These are phyloP conservation scores for Metschnikowia gelsemii DNA, from an alignment of 805 yeast genomes.

Conservation along the genomic window DNA sequence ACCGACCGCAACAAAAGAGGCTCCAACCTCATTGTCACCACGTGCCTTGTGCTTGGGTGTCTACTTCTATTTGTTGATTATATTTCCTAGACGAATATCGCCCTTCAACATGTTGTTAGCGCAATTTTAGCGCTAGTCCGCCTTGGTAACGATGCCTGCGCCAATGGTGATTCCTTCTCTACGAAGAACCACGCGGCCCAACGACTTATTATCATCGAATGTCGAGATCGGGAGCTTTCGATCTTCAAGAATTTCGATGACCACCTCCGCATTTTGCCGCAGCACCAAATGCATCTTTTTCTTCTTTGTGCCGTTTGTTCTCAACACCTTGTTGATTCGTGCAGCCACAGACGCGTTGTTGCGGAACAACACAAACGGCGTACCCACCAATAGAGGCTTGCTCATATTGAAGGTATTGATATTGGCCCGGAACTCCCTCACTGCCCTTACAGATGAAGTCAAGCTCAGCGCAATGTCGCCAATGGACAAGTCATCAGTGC, in stretches of 20 bases:
- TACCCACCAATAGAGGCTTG: constrained; percentile 76
- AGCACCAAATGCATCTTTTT: constrained; percentile 57
- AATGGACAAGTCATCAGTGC: constrained; percentile 55
- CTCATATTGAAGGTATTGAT: constrained; percentile 43
- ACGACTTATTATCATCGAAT: constrained; percentile 45
- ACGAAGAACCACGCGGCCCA: constrained; percentile 70
- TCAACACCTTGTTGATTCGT: constrained; percentile 48
- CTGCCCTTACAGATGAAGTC: constrained; percentile 27
- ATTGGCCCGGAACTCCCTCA: constrained; percentile 28
- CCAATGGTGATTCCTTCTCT: constrained; percentile 71
- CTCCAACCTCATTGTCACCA: constrained; percentile 53
- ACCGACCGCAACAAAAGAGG: constrained; percentile 59
- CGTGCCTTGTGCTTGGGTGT: constrained; percentile 56
- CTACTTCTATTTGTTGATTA: constrained; percentile 56
- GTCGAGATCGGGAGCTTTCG: constrained; percentile 52
- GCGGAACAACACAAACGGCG: constrained; percentile 73
- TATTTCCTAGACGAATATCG: constrained; percentile 24
- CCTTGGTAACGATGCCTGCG: constrained; percentile 49
- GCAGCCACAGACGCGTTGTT: constrained; percentile 75
- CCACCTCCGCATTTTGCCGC: constrained; percentile 58
- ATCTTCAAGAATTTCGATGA: constrained; percentile 48
- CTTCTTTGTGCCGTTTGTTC: constrained; percentile 36
- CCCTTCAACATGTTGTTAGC: too few relatives aligned
- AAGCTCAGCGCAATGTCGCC: constrained; percentile 52
- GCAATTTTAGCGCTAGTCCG: too few relatives aligned